Evolutionary conservation across 2,329 filamentous ascomycete species (phyloP), one percentile per base, ranked within the genome.

Genomic region (Aureobasidium sp.): DNA sequence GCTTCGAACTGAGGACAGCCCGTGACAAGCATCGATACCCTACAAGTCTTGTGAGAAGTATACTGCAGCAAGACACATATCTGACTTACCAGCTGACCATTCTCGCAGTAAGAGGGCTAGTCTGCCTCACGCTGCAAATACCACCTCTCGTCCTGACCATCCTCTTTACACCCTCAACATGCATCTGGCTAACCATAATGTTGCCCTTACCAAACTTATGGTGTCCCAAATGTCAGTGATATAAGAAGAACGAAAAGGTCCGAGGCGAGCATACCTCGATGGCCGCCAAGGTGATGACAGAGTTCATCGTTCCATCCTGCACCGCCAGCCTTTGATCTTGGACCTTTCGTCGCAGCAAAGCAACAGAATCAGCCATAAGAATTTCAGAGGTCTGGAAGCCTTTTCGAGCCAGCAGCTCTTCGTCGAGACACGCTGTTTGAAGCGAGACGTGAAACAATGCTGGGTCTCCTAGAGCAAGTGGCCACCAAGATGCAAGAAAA

Each of bases 381-480:
- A 41, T 25, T 7, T 42, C 37, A 7, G 57, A 49, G 3, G 45
- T 61, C 8, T 52, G 45, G n/a, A 61, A 61, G 3, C 57, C 57
- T 37, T 42, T 52, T 12, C 17, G 57, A 7, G 57, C 44, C 15
- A 61, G 6, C 6, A 51, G 17, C 7, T 61, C 57, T 9, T 51
- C 57, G 8, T 61, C 57, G 17, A 61, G 57, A 29, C 57, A 61
- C 51, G 57, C 57, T 6, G 57, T 61, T 20, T 61, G 57, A 0
- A 61, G 45, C 17, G 57, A 61, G 1, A 61, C 57, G 17, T 61
- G 57, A n/a, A 61, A 61, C 27, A 61, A 34, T n/a, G 57, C 45
- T 20, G 57, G 45, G 11, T 61, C 57, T 6, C 57, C 36, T 34
- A 49, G 14, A 34, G 57, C 57, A 20, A 61, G 47, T n/a, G 56